These are phyloP conservation scores for Sanchytrium tribonematis DNA, from an alignment of 371 early-diverging fungal species.

Conservation along the genomic window DNA sequence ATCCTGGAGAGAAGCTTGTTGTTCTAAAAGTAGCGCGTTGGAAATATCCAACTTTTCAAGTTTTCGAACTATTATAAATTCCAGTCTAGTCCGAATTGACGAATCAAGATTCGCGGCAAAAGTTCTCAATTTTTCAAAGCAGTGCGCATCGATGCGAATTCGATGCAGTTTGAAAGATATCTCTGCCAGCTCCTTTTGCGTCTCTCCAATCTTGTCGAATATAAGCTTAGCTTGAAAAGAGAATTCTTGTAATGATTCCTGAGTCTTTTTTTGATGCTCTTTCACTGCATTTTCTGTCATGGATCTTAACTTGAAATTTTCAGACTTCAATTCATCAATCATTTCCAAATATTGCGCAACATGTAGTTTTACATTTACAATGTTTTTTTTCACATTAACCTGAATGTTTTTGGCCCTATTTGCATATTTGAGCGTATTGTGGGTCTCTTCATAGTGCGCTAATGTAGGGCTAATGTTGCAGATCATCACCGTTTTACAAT, in stretches of 20 bases:
- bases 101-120: too few species aligned
- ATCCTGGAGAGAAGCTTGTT: too few species aligned
- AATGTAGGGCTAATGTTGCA: constrained; percentile 42
- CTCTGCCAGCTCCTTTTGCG: background rate
- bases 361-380: constrained; percentile 1
- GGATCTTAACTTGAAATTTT: background rate
- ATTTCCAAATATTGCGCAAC: background rate
- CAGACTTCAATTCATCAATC: background rate
- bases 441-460: constrained; percentile 44
- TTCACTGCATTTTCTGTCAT: background rate
- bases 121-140: too few species aligned
- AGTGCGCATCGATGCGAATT: background rate
- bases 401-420: constrained; percentile 47
- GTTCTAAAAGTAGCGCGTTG: too few species aligned
- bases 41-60: too few species aligned
- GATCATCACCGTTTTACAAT: constrained; percentile 58
- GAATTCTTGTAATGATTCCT: background rate
- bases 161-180: background rate
- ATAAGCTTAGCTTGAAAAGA: background rate
- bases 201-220: background rate
- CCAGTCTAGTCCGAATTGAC: too few species aligned
- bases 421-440: constrained; percentile 67
- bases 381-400: constrained; percentile 7
- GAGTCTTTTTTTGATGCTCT: background rate
- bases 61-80: too few species aligned